Evolutionary conservation across 2,329 filamentous ascomycete species (phyloP).

Genomic region (Penicillium nordicum): DNA sequence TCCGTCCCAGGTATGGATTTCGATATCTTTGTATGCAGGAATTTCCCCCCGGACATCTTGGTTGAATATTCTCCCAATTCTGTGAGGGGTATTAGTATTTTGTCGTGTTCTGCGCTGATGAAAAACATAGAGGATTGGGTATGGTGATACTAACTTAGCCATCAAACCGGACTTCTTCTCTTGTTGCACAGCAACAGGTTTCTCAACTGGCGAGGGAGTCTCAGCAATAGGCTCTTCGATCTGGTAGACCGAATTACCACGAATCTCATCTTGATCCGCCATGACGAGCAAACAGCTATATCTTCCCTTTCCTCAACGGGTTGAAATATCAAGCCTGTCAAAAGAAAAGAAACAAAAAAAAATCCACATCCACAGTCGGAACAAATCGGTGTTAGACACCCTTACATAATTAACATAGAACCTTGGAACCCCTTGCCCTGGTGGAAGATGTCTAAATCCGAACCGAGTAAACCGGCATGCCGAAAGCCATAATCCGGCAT

Average conservation of each 20-base stretch:
- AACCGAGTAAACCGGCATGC: neutral
- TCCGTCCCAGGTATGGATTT: slow-evolving; percentile 30
- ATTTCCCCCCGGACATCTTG: neutral
- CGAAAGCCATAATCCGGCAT: neutral
- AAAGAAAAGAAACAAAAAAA: neutral
- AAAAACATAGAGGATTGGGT: neutral
- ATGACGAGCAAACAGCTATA: neutral
- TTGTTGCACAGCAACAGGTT: neutral
- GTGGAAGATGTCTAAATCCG: neutral
- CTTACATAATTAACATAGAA: neutral
- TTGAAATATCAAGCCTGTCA: neutral
- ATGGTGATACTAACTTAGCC: neutral
- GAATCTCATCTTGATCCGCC: slow-evolving; percentile 1
- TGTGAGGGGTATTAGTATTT: neutral
- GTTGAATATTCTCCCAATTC: neutral
- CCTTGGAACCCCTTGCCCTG: neutral
- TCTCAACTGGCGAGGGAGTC: neutral
- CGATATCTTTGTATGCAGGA: slow-evolving; percentile 7
- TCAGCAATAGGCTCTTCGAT: neutral
- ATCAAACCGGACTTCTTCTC: neutral
- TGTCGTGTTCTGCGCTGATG: neutral
- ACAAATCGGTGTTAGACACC: neutral
- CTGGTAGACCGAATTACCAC: slow-evolving; percentile 3
- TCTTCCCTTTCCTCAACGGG: neutral
- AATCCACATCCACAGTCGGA: neutral